Evolutionary conservation across 176 grass and related monocot species (phyloP).

Genomic region (Juncus effusus): DNA sequence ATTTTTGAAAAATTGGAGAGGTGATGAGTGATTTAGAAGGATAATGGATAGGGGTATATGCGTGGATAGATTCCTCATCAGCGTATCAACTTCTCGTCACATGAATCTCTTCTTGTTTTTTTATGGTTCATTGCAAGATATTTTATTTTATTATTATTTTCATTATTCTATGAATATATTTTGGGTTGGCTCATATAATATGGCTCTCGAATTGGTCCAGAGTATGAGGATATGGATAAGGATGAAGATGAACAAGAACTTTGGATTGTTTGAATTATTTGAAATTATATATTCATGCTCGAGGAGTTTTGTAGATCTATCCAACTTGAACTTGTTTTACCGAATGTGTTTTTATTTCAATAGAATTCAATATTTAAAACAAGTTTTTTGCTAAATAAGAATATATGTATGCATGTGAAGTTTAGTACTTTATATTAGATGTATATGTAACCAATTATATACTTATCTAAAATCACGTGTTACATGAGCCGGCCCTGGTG

Average conservation of each 20-base stretch:
- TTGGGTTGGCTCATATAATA: neutral
- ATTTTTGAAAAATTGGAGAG: neutral
- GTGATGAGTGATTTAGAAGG: neutral
- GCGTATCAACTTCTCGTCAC: slow-evolving; percentile 8
- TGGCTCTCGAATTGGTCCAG: neutral
- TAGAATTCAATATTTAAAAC: too few species aligned
- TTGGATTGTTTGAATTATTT: neutral
- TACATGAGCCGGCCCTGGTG: too few species aligned
- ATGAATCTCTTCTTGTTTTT: slow-evolving; percentile 23
- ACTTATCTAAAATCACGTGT: too few species aligned
- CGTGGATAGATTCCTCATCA: slow-evolving; percentile 13
- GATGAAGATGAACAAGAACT: slow-evolving; percentile 10
- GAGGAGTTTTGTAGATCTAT: slow-evolving; percentile 5
- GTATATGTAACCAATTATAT: too few species aligned
- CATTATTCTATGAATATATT: neutral
- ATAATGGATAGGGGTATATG: slow-evolving; percentile 14
- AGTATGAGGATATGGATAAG: slow-evolving; percentile 24
- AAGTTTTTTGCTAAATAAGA: too few species aligned
- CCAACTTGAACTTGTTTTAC: too few species aligned
- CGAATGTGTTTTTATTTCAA: too few species aligned
- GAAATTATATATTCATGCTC: slow-evolving; percentile 4
- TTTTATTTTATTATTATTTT: neutral
- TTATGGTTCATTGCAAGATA: neutral
- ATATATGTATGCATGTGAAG: too few species aligned
- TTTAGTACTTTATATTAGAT: too few species aligned